Conservation (phyloP, 176 grass and related monocot species). For the Elaeis guineensis region DNA sequence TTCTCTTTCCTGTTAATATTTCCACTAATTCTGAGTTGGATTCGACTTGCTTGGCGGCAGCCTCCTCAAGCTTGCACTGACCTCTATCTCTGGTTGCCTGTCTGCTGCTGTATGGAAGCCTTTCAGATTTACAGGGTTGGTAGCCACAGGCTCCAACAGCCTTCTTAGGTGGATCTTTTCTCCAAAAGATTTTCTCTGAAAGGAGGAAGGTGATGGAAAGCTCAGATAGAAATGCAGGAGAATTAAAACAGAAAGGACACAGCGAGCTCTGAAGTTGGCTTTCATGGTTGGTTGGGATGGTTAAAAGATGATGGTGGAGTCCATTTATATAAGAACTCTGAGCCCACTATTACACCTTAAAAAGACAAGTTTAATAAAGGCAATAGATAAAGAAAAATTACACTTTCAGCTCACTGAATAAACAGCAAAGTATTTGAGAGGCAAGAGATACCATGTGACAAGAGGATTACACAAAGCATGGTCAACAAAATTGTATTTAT, state of each 20-base stretch:
- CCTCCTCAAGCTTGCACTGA: conserved; percentile 41
- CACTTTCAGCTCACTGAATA: too few species aligned
- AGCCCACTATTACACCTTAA: background rate
- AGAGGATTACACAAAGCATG: too few species aligned
- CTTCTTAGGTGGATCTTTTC: conserved; percentile 24
- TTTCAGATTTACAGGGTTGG: conserved; percentile 18
- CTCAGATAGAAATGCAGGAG: conserved; percentile 36
- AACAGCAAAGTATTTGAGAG: too few species aligned
- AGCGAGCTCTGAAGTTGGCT: conserved; percentile 11
- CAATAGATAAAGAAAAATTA: too few species aligned
- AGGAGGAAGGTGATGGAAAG: conserved; percentile 20
- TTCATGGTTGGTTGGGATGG: conserved; percentile 26
- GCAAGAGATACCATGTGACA: too few species aligned
- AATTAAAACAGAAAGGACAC: conserved; percentile 25
- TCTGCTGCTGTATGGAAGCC: background rate
- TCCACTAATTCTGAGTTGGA: conserved; percentile 55
- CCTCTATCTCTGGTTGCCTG: conserved; percentile 26
- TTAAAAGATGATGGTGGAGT: conserved; percentile 13
- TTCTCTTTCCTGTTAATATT: background rate
- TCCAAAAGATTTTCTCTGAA: background rate
- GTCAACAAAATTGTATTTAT: too few species aligned
- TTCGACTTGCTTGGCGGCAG: conserved; percentile 16
- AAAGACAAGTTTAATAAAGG: background rate
- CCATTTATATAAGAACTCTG: conserved; percentile 1
- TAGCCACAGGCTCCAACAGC: conserved; percentile 23